These are phyloP conservation scores for Tricholoma matsutake DNA, from an alignment of 768 basidiomycete species.

Conservation along the genomic window DNA sequence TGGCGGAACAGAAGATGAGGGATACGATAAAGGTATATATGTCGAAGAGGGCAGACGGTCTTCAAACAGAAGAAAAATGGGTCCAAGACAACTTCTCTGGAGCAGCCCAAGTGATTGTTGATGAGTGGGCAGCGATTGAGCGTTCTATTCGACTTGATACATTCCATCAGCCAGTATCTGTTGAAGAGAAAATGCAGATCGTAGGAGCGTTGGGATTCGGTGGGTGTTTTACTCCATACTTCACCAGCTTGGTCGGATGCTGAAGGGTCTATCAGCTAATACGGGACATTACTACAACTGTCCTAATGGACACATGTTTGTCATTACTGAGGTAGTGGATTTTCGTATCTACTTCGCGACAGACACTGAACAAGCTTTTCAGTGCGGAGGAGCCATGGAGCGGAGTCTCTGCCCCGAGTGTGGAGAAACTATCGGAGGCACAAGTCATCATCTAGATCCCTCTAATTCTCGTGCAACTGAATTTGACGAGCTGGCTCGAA, in stretches of 20 bases:
- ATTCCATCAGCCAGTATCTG: slow-evolving; percentile 50
- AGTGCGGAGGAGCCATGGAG: slow-evolving; percentile 62
- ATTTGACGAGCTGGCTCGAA: slow-evolving; percentile 41
- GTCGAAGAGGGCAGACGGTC: no score
- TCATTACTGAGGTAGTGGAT: slow-evolving; percentile 49
- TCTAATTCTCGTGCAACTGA: slow-evolving; percentile 46
- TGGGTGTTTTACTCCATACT: slow-evolving; percentile 19
- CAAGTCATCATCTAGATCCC: slow-evolving; percentile 33
- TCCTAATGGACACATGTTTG: slow-evolving; percentile 59
- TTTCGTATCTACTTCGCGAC: not conserved
- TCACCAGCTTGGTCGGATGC: not conserved
- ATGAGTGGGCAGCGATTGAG: slow-evolving; percentile 46
- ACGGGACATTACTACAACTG: slow-evolving; percentile 50
- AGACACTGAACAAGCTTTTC: not conserved
- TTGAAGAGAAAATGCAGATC: slow-evolving; percentile 50
- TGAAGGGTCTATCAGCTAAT: slow-evolving; percentile 26
- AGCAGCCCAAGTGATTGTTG: slow-evolving; percentile 34
- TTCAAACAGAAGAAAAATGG: no score
- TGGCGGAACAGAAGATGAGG: slow-evolving; percentile 8
- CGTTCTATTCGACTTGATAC: slow-evolving; percentile 36
- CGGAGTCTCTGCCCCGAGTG: slow-evolving; percentile 55
- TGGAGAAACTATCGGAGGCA: slow-evolving; percentile 49
- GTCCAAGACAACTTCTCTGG: slow-evolving; percentile 39
- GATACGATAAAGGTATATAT: no score
- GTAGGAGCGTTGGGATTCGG: slow-evolving; percentile 50